Evolutionary conservation across 148 eudicot species (phyloP), one percentile per base, ranked within the genome.

Genomic region (Drosera capensis): DNA sequence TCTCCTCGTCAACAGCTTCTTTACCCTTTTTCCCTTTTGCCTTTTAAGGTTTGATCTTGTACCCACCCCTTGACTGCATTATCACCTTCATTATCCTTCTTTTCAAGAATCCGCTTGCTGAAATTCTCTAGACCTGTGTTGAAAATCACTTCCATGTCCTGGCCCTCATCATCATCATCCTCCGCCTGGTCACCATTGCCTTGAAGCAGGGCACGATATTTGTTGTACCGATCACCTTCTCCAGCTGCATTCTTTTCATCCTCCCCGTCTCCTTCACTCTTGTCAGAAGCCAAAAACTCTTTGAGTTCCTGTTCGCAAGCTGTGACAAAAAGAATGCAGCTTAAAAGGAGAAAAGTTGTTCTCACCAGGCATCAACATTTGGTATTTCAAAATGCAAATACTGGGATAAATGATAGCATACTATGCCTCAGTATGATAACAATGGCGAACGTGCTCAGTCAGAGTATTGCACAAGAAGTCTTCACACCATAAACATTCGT

Each of bases 71-170:
- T 46, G 61, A 66, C 79, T 26, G 51, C 53, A 43, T 67, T 75
- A 52, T 60, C 64, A 55, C 70, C 70, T 44, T 84, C 90, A 54
- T 90, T 71, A 52, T 75, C 84, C 63, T 92, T 84, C 95, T 78
- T 92, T 62, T 92, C 94, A 30, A 74, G 60, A 9, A 81, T 64
- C 23, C 74, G 78, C 61, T 76, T 85, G 68, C 95, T 92, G 54
- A 92, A 35, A 67, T 81, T 83, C 73, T 92, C 99, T 26, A 92
- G 73, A 23, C 95, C 99, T 19, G 88, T 67, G 46, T 74, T 82
- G 43, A 92, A 92, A 59, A 95, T 92, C 49, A 92, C 90, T 70
- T 92, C 99, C 99, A 92, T 92, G 40, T 92, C 93, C 66, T 75
- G 82, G 30, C 47, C 74, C 42, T 60, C 78, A 48, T 81, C 77